Evolutionary conservation across 2,329 filamentous ascomycete genomes (phyloP).

Genomic region (Cladosporium sp.): DNA sequence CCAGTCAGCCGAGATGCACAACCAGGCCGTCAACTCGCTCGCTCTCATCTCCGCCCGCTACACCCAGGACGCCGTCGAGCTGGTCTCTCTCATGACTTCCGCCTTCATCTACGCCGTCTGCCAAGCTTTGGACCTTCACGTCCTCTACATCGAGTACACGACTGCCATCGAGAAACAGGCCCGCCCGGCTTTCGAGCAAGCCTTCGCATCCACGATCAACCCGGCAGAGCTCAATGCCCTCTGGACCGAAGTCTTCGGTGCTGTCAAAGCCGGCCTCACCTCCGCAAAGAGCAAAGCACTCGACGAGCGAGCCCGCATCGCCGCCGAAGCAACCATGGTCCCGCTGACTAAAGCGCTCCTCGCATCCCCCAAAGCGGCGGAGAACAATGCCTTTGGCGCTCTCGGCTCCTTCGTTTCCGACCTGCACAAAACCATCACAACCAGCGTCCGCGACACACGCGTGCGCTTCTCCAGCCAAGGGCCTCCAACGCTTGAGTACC

Average conservation of each 20-base stretch:
- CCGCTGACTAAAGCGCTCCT: slow-evolving; percentile 10
- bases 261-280: slow-evolving; percentile 13
- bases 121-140: slow-evolving; percentile 25
- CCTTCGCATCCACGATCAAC: slow-evolving; percentile 29
- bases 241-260: slow-evolving; percentile 9
- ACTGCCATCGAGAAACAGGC: slow-evolving; percentile 1
- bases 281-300: slow-evolving; percentile 14
- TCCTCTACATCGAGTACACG: slow-evolving; percentile 18
- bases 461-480: slow-evolving; percentile 8
- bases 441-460: slow-evolving; percentile 10
- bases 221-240: slow-evolving; percentile 4
- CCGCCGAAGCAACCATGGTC: slow-evolving; percentile 14
- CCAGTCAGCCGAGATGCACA: slow-evolving; percentile 63
- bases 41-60: slow-evolving; percentile 37
- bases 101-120: slow-evolving; percentile 22
- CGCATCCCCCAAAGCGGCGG: background rate
- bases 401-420: slow-evolving; percentile 5
- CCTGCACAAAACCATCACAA: slow-evolving; percentile 7
- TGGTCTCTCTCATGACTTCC: slow-evolving; percentile 21
- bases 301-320: slow-evolving; percentile 7
- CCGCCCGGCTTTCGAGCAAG: slow-evolving; percentile 14
- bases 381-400: background rate
- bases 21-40: slow-evolving; percentile 63
- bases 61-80: slow-evolving; percentile 23
- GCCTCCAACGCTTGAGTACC: slow-evolving; percentile 12